Base-by-base conservation (phyloP, 1,284 basidiomycete genomes). In the Phylloboletellus chloephorus region DNA sequence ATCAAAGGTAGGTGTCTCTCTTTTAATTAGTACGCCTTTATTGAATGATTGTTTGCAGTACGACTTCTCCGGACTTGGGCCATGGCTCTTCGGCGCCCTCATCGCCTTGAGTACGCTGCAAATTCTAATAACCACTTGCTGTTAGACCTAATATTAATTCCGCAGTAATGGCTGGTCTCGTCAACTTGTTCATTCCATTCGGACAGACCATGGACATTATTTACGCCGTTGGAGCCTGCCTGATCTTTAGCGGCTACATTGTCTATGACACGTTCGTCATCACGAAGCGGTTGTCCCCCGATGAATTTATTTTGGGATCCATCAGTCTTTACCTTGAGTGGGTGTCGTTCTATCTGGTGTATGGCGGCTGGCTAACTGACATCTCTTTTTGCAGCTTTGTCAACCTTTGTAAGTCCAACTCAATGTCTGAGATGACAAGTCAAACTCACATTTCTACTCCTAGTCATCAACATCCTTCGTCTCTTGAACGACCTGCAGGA, bases 271-370 rank as follows among this genome's bases (percentile, higher is more conserved):
- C 91, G 2, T 88, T 84, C 62, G 61, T 81, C 46, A 89, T 95
- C 65, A 88, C 84, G 63, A 78, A 76, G 48, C 76, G 79, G 41
- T 67, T 93, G 24, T 87, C 83, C 10, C 87, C 88, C 1, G 90
- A 93, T 50, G 91, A 94, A 59, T 93, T 78, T 66, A 90, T 93
- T 48, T 69, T 91, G 67, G 90, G 82, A 35, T 74, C 85, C 32
- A 82, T 95, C 60, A 85, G 79, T 51, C 78, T 95, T 26, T 95
- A 92, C 64, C 82, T 92, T 44, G 88, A 92, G 82, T 85, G 60
- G 51, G 76, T 73, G 28, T 36, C 16, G 2, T 30, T 28, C 13
- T 31, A 16, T 41, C 7, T 16, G 26, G 34, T 37, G n/a, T 11
- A 22, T 26, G 10, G 5, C 20, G 13, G 0, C 31, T 34, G 11